A percentile compares a stretch with the other conserved stretches of the same genome.
Evolutionary conservation across 2,329 filamentous ascomycete genomes (phyloP).

Genomic region (Rachicladosporium sp.): DNA sequence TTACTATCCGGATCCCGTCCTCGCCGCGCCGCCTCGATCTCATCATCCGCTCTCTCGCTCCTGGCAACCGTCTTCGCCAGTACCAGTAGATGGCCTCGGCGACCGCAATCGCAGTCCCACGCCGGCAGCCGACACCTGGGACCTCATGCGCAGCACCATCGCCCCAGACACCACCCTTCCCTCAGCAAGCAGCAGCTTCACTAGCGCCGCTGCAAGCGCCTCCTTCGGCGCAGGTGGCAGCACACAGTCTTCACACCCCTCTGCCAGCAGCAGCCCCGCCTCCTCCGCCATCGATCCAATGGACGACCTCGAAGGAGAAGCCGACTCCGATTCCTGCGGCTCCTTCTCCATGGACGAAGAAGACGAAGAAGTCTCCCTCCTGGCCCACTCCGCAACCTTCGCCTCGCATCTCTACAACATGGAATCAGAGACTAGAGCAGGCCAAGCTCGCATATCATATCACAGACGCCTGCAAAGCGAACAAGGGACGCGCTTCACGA

Average conservation of each 20-base stretch:
- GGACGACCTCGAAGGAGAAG: conserved; percentile 36
- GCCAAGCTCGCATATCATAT: conserved; percentile 14
- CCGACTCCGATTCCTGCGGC: conserved; percentile 38
- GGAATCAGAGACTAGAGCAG: conserved; percentile 15
- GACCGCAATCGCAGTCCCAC: conserved; percentile 75
- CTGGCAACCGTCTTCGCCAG: conserved; percentile 15
- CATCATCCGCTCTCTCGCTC: conserved; percentile 18
- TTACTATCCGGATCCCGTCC: background rate
- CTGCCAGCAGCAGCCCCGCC: conserved; percentile 22
- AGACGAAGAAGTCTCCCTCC: background rate
- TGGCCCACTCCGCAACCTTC: conserved; percentile 13
- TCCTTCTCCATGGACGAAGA: conserved; percentile 23
- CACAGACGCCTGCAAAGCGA: conserved; percentile 22
- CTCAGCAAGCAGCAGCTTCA: conserved; percentile 71
- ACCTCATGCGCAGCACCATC: conserved; percentile 67
- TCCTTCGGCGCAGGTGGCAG: conserved; percentile 29
- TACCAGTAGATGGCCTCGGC: conserved; percentile 59
- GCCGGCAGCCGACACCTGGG: conserved; percentile 56
- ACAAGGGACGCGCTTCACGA: conserved; percentile 17
- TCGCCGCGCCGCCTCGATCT: conserved; percentile 6
- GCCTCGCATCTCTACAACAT: conserved; percentile 18
- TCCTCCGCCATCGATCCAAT: conserved; percentile 35
- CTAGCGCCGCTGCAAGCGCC: conserved; percentile 47
- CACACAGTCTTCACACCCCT: conserved; percentile 13
- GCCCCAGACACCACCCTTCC: conserved; percentile 71